Evolutionary conservation across 2,329 filamentous ascomycete species (phyloP), one percentile per base, ranked within the genome.

Genomic region (Fusarium graminum): DNA sequence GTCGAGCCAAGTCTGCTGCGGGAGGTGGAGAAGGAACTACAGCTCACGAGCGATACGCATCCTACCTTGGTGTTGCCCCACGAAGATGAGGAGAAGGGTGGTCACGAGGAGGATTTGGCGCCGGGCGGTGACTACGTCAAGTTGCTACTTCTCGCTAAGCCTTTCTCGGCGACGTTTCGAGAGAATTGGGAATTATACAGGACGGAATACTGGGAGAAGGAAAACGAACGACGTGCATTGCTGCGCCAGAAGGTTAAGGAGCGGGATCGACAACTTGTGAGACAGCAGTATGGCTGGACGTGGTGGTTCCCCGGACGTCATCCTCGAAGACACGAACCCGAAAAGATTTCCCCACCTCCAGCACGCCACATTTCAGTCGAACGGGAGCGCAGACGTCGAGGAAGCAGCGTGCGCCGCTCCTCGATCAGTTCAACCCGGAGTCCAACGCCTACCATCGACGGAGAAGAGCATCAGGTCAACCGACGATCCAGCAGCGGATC

Each of bases 111-210:
- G 78, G 95, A 98, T 74, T 85, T 99, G 41, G 91, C 93, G 1
- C 88, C 92, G 0, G 94, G 94, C 0, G 95, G 95, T 4, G 93
- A 98, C 79, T 92, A 94, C 74, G 90, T 99, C 71, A 95, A 97
- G 77, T 85, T 99, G 1, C 82, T 98, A 17, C 83, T 99, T 9
- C 86, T 97, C 12, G 93, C 95, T 1, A 99, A 99, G 76, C 93
- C 94, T 0, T 99, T 99, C 74, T 96, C 92, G 7, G 90, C 95
- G 0, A 93, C 92, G 44, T 99, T 99, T 74, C 87, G 95, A 19
- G 94, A 98, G 77, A 97, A 97, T 68, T 99, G 95, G 95, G 95
- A 99, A 74, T 84, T 94, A 16, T 99, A 96, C 78, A 87, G 95
- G 52, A 89, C 90, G 32, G 94, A 97, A 62, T 99, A 97, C 79